phyloP scores from a whole-genome alignment of 2,329 filamentous ascomycete species.

The Penicillium fuscoglaucum region DNA sequence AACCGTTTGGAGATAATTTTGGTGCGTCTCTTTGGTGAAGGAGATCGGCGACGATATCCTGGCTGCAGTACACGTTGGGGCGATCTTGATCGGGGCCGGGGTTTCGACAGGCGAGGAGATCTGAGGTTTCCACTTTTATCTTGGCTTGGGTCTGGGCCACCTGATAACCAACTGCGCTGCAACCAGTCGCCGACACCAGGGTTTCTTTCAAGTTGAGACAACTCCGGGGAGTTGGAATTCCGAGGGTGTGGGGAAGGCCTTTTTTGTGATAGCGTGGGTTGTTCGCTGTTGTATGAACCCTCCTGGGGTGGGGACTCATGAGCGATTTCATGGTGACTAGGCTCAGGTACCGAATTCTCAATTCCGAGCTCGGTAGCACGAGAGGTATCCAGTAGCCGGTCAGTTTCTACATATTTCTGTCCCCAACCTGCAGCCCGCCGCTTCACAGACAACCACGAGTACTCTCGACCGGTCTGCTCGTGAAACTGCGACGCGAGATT shows the following conservation, averaged over 20 bases:
- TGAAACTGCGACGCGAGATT: slow-evolving; percentile 1
- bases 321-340: background rate
- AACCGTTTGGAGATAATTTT: background rate
- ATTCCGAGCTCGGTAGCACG: background rate
- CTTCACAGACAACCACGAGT: slow-evolving; percentile 10
- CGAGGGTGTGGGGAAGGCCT: background rate
- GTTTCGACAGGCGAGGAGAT: background rate
- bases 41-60: background rate
- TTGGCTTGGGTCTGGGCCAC: background rate
- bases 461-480: background rate
- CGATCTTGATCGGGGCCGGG: background rate
- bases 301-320: too few species aligned
- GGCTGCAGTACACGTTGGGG: background rate
- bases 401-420: background rate
- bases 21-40: background rate
- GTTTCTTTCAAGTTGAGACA: background rate
- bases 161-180: background rate
- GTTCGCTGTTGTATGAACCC: background rate
- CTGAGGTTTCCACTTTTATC: background rate
- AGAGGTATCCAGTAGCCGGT: background rate
- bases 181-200: background rate
- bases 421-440: background rate
- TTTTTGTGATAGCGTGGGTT: background rate
- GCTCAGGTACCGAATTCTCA: background rate
- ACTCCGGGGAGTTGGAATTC: background rate